A percentile compares a stretch with the other conserved stretches of the same genome.
phyloP scores from a whole-genome alignment of 2,329 filamentous ascomycete genomes.

The Fusarium chuoi region DNA sequence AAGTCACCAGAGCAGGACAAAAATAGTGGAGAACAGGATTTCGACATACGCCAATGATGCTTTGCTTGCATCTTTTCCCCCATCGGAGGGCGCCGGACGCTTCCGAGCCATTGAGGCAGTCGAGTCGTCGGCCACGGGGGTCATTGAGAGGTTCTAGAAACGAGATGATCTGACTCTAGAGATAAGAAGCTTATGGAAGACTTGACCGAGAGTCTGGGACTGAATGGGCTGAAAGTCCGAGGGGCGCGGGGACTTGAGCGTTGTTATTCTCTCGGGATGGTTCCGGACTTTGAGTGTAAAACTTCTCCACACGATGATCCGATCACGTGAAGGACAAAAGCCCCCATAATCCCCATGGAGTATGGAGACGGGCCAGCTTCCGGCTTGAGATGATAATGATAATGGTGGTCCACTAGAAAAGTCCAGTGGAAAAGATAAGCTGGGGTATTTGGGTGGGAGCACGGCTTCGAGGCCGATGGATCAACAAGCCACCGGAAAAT shows the following conservation, averaged over 20 bases:
- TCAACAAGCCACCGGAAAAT: background rate
- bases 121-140: constrained; percentile 18
- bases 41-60: constrained; percentile 41
- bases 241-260: constrained; percentile 21
- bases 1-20: background rate
- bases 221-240: constrained; percentile 17
- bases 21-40: constrained; percentile 22
- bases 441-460: background rate
- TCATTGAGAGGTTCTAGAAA: constrained; percentile 12
- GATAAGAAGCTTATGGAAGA: constrained; percentile 18
- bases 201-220: constrained; percentile 15
- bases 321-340: constrained; percentile 16
- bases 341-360: background rate
- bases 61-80: constrained; percentile 40
- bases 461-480: background rate
- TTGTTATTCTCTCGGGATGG: constrained; percentile 32
- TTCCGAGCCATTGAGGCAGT: constrained; percentile 38
- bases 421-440: background rate
- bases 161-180: background rate
- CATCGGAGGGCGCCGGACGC: constrained; percentile 32
- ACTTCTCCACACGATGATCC: constrained; percentile 1
- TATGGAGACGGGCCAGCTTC: constrained; percentile 16
- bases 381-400: background rate
- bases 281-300: constrained; percentile 17
- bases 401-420: background rate